Percentiles rank a stretch among this genome's conserved stretches.
Evolutionary conservation across 2,329 filamentous ascomycete genomes (phyloP).

Genomic region (Emericellopsis cladophorae): DNA sequence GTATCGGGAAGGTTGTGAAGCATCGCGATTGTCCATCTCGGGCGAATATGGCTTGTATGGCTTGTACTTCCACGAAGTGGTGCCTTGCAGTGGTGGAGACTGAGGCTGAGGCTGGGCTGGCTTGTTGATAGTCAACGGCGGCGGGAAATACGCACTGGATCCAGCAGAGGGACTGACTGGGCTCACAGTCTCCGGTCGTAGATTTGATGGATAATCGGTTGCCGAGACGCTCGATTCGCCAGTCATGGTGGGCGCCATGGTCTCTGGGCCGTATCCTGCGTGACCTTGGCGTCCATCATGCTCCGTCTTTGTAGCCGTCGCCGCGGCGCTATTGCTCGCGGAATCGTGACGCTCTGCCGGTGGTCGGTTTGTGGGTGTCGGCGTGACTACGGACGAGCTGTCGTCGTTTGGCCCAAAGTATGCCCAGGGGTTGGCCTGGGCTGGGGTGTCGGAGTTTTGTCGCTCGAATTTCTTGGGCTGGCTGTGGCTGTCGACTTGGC

Average conservation of each 20-base stretch:
- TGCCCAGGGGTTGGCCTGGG: conserved; percentile 19
- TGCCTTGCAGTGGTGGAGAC: conserved; percentile 6
- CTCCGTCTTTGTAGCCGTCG: background rate
- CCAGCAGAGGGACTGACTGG: conserved; percentile 2
- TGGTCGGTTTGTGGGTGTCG: background rate
- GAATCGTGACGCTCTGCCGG: no score
- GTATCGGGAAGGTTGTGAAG: background rate
- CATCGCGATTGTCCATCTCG: conserved; percentile 6
- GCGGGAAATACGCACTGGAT: conserved; percentile 9
- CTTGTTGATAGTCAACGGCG: conserved; percentile 13
- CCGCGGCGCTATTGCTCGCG: background rate
- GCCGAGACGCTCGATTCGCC: background rate
- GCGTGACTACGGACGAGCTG: background rate
- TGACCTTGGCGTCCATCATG: no score
- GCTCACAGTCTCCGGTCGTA: background rate
- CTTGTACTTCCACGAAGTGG: background rate
- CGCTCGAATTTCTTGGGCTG: background rate
- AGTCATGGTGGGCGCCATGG: background rate
- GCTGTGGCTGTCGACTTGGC: conserved; percentile 1
- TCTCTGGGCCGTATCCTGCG: background rate
- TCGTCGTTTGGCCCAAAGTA: conserved; percentile 13
- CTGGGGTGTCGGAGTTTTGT: conserved; percentile 2
- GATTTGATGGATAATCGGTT: background rate
- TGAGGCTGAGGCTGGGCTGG: conserved; percentile 8
- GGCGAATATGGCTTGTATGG: conserved; percentile 15